Base-by-base conservation (phyloP, 495 filamentous ascomycete genomes). In the Daldinia caldariorum region DNA sequence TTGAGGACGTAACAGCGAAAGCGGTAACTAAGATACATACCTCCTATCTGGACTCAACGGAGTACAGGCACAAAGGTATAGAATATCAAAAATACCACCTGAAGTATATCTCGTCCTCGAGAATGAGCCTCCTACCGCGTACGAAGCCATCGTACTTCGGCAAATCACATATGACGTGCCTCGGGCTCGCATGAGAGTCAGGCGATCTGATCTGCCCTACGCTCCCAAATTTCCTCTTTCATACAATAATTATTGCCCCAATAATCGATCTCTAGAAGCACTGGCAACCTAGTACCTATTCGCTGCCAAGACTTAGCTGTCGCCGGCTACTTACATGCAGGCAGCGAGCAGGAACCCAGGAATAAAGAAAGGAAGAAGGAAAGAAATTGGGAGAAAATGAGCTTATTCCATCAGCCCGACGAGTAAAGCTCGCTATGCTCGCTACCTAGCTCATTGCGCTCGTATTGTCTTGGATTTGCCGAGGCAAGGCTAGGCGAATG, bases 261-360 rank as follows among this genome's bases (percentile, higher is more conserved):
- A 34, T 18, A 60, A 47, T 70, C 39, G 59, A 47, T 64, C 20
- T 38, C 32, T 37, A 45, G 3, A 35, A 43, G 10, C 45, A 18
- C 34, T 29, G 9, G 34, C 34, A 35, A 35, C 34, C 5, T 35
- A 35, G 6, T 56, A 14, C 32, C 43, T 31, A 55, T 64, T 64
- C 45, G 61, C 49, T 43, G 61, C 14, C 18, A 31, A 29, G 51
- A 10, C 32, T 22, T 58, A 70, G 62, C 61, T 70, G 67, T 70
- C 61, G 61, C 47, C 62, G 67, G 67, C 43, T 47, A 47, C 43
- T 18, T 47, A 47, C 43, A 47, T 47, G 43, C 16, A 47, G 43
- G 9, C 43, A 22, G 34, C 34, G 34, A 35, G 34, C 34, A 35
- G 34, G 5, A 35, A 35, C 34, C 34, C 5, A 35, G 9, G 9